phyloP scores from a whole-genome alignment of 2,329 filamentous ascomycete species.

The Bipolaris victoriae region DNA sequence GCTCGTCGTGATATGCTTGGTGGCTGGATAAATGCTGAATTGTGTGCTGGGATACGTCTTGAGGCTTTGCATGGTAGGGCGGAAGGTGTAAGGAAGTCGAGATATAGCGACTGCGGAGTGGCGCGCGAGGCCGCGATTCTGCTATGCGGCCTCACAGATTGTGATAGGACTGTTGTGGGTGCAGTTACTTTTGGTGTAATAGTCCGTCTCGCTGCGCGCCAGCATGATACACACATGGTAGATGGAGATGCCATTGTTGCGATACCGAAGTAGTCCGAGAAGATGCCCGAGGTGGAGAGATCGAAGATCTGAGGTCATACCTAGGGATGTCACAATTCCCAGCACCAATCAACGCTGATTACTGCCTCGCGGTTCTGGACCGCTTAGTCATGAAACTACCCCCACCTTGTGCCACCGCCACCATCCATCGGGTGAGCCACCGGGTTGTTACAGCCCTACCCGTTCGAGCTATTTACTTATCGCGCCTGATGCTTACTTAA shows the following conservation, averaged over 20 bases:
- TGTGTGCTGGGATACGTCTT: background rate
- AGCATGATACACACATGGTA: conserved; percentile 41
- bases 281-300: conserved; percentile 1
- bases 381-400: conserved; percentile 22
- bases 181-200: background rate
- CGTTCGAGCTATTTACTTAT: conserved; percentile 14
- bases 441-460: conserved; percentile 13
- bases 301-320: conserved; percentile 23
- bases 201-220: conserved; percentile 30
- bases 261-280: conserved; percentile 1
- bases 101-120: conserved; percentile 32
- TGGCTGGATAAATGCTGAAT: conserved; percentile 29
- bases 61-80: background rate
- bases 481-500: conserved; percentile 4
- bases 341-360: conserved; percentile 20
- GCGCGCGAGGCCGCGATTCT: conserved; percentile 24
- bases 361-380: conserved; percentile 16
- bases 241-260: conserved; percentile 35
- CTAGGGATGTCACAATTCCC: conserved; percentile 8
- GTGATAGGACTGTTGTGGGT: conserved; percentile 9
- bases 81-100: conserved; percentile 43
- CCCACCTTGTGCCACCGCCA: conserved; percentile 18
- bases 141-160: conserved; percentile 28
- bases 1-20: conserved; percentile 43
- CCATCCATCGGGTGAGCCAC: conserved; percentile 20